Evolutionary conservation across 2,329 filamentous ascomycete genomes (phyloP).

Genomic region (Apiospora hydei): DNA sequence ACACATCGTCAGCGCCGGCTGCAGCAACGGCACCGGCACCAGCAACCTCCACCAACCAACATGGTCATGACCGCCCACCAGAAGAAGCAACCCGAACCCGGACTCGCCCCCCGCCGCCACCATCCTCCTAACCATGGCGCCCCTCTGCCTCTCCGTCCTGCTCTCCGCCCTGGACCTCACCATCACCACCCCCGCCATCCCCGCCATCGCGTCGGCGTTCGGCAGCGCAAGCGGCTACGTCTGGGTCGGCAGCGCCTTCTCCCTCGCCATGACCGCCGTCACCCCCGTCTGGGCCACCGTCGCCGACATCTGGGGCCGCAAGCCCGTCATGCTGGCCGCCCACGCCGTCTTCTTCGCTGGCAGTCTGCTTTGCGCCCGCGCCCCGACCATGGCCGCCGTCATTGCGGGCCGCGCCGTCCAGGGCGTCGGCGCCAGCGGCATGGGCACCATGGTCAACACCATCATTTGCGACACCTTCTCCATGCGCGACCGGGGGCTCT

Average conservation of each 20-base stretch:
- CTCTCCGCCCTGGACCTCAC: conserved; percentile 59
- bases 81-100: neutral
- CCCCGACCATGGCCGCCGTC: conserved; percentile 41
- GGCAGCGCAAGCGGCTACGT: conserved; percentile 69
- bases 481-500: neutral
- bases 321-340: conserved; percentile 42
- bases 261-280: conserved; percentile 42
- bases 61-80: neutral
- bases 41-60: neutral
- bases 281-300: conserved; percentile 41
- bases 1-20: neutral
- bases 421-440: conserved; percentile 45
- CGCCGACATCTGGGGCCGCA: conserved; percentile 43
- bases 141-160: conserved; percentile 51
- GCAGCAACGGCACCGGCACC: neutral
- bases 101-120: neutral
- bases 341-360: conserved; percentile 48
- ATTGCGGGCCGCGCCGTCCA: conserved; percentile 46
- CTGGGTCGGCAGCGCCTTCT: conserved; percentile 50
- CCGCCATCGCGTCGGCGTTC: conserved; percentile 72
- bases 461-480: conserved; percentile 13
- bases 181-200: conserved; percentile 67
- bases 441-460: conserved; percentile 30
- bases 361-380: conserved; percentile 45
- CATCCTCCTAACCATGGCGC: conserved; percentile 44